A percentile compares a stretch with the other conserved stretches of the same genome.
Conservation (phyloP, 139 green algal species). For the Closterium sp. region DNA sequence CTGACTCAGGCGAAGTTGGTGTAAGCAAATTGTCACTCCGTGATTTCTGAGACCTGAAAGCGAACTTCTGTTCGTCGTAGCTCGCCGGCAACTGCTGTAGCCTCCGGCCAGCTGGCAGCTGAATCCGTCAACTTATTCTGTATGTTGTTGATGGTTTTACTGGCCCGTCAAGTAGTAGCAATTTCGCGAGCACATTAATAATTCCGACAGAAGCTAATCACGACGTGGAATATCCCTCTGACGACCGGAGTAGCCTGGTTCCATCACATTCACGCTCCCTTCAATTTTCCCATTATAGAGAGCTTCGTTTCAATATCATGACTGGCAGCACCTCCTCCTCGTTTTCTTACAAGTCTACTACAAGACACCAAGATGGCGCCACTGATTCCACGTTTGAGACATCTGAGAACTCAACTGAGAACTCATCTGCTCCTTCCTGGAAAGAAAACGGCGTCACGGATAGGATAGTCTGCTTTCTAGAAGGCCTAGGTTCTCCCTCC, state of each 20-base stretch:
- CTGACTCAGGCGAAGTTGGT: too few species aligned
- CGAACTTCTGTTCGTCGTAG: too few species aligned
- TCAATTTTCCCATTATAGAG: too few species aligned
- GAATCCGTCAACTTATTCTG: neutral
- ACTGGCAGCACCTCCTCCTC: neutral
- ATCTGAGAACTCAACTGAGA: neutral
- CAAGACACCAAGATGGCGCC: neutral
- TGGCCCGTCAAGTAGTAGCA: neutral
- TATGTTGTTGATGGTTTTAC: too few species aligned
- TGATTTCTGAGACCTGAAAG: too few species aligned
- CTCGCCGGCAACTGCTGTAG: neutral
- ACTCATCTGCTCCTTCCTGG: neutral
- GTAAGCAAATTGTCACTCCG: too few species aligned
- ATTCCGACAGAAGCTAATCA: neutral
- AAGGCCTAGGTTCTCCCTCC: conserved; percentile 6
- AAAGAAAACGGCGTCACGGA: neutral
- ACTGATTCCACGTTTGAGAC: neutral
- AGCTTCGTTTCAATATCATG: neutral
- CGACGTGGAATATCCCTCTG: neutral
- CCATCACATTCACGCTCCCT: neutral
- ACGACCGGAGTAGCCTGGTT: neutral
- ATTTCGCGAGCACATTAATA: neutral
- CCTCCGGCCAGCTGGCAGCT: neutral
- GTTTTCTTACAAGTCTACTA: neutral
- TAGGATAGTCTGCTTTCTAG: conserved; percentile 7